A percentile compares a stretch with the other conserved stretches of the same genome.
These are phyloP conservation scores for Cladophialophora immunda DNA, from an alignment of 2,329 filamentous ascomycete genomes.

Conservation along the genomic window DNA sequence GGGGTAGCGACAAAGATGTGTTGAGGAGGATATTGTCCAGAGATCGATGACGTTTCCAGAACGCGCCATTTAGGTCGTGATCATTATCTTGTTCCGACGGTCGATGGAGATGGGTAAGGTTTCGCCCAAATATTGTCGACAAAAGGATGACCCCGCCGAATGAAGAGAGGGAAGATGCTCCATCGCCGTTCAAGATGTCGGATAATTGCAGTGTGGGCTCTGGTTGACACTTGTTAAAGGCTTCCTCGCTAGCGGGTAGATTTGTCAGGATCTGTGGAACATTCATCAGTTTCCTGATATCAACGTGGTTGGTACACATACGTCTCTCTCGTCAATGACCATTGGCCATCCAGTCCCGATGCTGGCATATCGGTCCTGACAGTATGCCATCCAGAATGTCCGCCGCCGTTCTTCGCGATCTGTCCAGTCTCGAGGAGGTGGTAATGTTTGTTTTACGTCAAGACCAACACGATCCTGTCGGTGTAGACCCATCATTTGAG, in stretches of 20 bases:
- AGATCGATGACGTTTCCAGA: slow-evolving; percentile 91
- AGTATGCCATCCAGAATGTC: slow-evolving; percentile 96
- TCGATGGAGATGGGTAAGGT: slow-evolving; percentile 88
- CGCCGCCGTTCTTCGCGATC: slow-evolving; percentile 89
- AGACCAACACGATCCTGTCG: slow-evolving; percentile 81
- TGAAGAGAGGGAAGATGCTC: slow-evolving; percentile 76
- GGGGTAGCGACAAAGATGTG: slow-evolving; percentile 82
- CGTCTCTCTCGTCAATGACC: slow-evolving; percentile 88
- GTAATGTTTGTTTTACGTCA: slow-evolving; percentile 91
- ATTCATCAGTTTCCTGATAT: slow-evolving; percentile 38
- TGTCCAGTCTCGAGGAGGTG: slow-evolving; percentile 89
- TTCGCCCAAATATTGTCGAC: slow-evolving; percentile 89
- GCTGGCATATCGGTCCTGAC: slow-evolving; percentile 88
- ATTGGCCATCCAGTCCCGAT: slow-evolving; percentile 98
- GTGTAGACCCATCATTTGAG: slow-evolving; percentile 92
- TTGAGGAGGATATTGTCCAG: slow-evolving; percentile 92
- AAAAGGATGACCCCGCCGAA: slow-evolving; percentile 84
- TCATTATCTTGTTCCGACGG: slow-evolving; percentile 83
- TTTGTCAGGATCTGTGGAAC: slow-evolving; percentile 74
- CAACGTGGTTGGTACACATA: slow-evolving; percentile 43
- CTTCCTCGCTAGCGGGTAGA: slow-evolving; percentile 82
- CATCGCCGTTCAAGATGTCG: slow-evolving; percentile 69
- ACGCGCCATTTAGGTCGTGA: slow-evolving; percentile 87
- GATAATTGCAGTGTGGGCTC: slow-evolving; percentile 74
- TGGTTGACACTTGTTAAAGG: slow-evolving; percentile 80